A percentile compares a stretch with the other conserved stretches of the same genome.
These are phyloP conservation scores for Barnettozyma populi DNA, from an alignment of 805 yeast species.

Conservation along the genomic window DNA sequence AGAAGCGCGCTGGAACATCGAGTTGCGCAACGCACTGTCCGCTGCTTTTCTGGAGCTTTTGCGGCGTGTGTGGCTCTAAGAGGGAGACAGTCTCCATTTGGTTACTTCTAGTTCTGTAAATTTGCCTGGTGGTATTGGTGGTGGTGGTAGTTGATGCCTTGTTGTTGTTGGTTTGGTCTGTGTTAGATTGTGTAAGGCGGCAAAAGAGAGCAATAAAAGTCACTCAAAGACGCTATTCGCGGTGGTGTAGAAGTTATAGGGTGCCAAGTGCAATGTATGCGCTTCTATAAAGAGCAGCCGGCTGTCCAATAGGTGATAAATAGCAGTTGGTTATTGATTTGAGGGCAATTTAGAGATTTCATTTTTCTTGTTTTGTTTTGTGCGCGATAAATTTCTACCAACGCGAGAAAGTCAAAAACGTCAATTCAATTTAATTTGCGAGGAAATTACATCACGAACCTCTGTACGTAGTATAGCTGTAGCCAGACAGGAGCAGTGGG, in stretches of 20 bases:
- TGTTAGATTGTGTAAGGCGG: no score
- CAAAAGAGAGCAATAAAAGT: not conserved
- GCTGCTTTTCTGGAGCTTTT: not conserved
- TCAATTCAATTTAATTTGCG: not conserved
- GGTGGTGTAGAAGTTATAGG: not conserved
- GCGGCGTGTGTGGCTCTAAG: not conserved
- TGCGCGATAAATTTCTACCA: not conserved
- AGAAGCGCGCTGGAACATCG: not conserved
- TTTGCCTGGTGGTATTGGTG: not conserved
- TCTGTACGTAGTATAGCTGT: constrained; percentile 86
- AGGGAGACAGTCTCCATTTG: not conserved
- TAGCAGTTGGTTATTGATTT: not conserved
- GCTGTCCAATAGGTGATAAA: not conserved
- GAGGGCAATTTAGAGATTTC: not conserved
- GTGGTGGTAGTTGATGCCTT: no score
- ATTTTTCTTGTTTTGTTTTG: not conserved
- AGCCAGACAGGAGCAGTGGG: constrained; percentile 78
- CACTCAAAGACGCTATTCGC: not conserved
- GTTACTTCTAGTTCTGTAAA: not conserved
- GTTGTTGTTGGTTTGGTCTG: not conserved
- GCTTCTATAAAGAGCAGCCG: not conserved
- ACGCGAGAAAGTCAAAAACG: no score
- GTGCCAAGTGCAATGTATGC: not conserved
- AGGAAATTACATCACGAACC: constrained; percentile 36
- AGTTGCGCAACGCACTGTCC: not conserved